These are phyloP conservation scores for Nepenthes mirabilis DNA, from an alignment of 148 eudicot genomes.

Conservation along the genomic window DNA sequence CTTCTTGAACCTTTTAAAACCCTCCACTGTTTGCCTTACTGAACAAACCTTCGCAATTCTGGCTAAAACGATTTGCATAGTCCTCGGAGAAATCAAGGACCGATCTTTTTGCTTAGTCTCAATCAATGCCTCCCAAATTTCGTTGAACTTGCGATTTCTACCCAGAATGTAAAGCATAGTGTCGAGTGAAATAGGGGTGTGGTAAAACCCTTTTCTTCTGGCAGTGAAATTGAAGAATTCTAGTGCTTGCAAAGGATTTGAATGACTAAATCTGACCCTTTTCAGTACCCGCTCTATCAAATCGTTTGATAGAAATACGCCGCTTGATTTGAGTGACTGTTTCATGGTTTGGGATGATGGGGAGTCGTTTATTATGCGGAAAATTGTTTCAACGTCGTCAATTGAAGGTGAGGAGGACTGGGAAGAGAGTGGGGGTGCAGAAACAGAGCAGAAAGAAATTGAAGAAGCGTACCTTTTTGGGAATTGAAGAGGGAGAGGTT, in stretches of 20 bases:
- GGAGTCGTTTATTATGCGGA: slow-evolving; percentile 26
- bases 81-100: slow-evolving; percentile 44
- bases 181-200: slow-evolving; percentile 57
- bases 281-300: slow-evolving; percentile 56
- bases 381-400: slow-evolving; percentile 33
- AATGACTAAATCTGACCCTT: slow-evolving; percentile 66
- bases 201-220: slow-evolving; percentile 42
- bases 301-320: slow-evolving; percentile 39
- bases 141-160: slow-evolving; percentile 39
- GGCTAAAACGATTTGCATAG: slow-evolving; percentile 62
- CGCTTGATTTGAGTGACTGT: slow-evolving; percentile 28
- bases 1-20: slow-evolving; percentile 46
- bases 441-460: background rate
- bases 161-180: slow-evolving; percentile 76
- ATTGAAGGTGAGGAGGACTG: slow-evolving; percentile 6
- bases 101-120: slow-evolving; percentile 53
- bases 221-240: slow-evolving; percentile 41
- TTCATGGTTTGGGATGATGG: slow-evolving; percentile 25
- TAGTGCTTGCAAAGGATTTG: slow-evolving; percentile 51
- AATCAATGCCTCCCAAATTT: slow-evolving; percentile 49
- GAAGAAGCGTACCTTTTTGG: no score
- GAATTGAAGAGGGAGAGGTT: no score
- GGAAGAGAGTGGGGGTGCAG: slow-evolving; percentile 1
- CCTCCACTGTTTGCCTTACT: slow-evolving; percentile 63
- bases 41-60: slow-evolving; percentile 70